Conservation (phyloP, 2,329 filamentous ascomycete genomes). For the Orbilia quercus region DNA sequence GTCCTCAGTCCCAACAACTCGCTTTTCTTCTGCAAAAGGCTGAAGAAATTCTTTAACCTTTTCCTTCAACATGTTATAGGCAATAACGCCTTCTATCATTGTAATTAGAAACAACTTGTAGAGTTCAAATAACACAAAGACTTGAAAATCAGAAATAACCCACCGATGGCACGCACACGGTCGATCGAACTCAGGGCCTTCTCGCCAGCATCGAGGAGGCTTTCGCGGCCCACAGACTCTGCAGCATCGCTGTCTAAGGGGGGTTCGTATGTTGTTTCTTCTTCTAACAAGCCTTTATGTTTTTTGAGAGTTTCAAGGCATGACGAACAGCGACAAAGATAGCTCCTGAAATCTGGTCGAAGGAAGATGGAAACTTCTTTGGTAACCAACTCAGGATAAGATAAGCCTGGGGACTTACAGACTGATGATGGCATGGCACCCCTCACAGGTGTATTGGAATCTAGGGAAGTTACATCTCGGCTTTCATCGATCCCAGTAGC, state of each 20-base stretch:
- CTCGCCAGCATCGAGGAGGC: slow-evolving; percentile 89
- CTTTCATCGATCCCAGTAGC: neutral
- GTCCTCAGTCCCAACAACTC: slow-evolving; percentile 90
- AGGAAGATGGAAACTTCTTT: slow-evolving; percentile 81
- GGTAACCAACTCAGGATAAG: slow-evolving; percentile 38
- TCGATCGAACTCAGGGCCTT: slow-evolving; percentile 91
- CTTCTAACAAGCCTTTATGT: slow-evolving; percentile 86
- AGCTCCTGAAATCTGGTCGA: slow-evolving; percentile 78
- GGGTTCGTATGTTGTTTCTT: slow-evolving; percentile 93
- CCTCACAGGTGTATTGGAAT: neutral
- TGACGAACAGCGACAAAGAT: slow-evolving; percentile 82
- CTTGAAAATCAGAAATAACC: neutral
- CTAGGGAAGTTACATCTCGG: neutral
- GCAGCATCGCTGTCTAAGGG: slow-evolving; percentile 74
- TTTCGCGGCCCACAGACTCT: slow-evolving; percentile 77
- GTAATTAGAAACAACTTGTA: slow-evolving; percentile 6
- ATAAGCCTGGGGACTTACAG: slow-evolving; percentile 48
- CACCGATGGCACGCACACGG: slow-evolving; percentile 81
- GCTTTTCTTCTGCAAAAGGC: slow-evolving; percentile 90
- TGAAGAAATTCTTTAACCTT: slow-evolving; percentile 94
- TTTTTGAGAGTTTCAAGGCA: slow-evolving; percentile 79
- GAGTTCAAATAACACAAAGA: too few species aligned
- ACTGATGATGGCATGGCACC: neutral
- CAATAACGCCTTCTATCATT: slow-evolving; percentile 84
- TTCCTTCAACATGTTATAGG: slow-evolving; percentile 95